A percentile compares a stretch with the other conserved stretches of the same genome.
phyloP scores from a whole-genome alignment of 768 basidiomycete genomes.

The Phaffia australis region DNA sequence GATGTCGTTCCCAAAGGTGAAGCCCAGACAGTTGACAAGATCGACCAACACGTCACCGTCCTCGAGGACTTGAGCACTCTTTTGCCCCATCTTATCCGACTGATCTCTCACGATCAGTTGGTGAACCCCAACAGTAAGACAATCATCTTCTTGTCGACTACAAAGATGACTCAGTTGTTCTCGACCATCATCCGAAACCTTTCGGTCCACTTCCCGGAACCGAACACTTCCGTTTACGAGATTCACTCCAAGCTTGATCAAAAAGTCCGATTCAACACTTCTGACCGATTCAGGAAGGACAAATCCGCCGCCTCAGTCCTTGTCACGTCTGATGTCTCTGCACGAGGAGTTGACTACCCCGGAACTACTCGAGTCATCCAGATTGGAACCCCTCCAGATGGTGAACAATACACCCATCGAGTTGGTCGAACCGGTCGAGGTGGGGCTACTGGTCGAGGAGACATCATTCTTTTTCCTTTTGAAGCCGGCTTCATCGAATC shows the following conservation, averaged over 20 bases:
- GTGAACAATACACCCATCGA: constrained; percentile 73
- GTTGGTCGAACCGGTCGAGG: constrained; percentile 76
- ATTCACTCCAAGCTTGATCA: constrained; percentile 69
- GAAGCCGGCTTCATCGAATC: constrained; percentile 58
- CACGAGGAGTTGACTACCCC: constrained; percentile 80
- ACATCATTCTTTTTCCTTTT: constrained; percentile 68
- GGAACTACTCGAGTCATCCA: constrained; percentile 82
- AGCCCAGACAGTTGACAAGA: constrained; percentile 53
- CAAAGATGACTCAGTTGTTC: constrained; percentile 71
- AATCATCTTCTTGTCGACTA: constrained; percentile 74
- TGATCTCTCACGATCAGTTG: constrained; percentile 82
- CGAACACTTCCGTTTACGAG: constrained; percentile 53
- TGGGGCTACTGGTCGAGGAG: constrained; percentile 54
- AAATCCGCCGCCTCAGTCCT: constrained; percentile 51
- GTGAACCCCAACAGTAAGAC: constrained; percentile 57
- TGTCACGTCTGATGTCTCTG: constrained; percentile 77
- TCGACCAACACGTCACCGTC: constrained; percentile 72
- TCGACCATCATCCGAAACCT: constrained; percentile 52
- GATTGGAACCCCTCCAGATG: constrained; percentile 60
- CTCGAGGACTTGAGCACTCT: constrained; percentile 57
- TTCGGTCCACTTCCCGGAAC: constrained; percentile 37
- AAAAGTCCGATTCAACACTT: constrained; percentile 49
- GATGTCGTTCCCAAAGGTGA: constrained; percentile 56
- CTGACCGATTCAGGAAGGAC: constrained; percentile 52
- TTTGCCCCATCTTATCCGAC: constrained; percentile 62